Percentiles rank a stretch among this genome's conserved stretches.
phyloP scores from a whole-genome alignment of 371 early-diverging fungal genomes.

The Lichtheimia ramosa region DNA sequence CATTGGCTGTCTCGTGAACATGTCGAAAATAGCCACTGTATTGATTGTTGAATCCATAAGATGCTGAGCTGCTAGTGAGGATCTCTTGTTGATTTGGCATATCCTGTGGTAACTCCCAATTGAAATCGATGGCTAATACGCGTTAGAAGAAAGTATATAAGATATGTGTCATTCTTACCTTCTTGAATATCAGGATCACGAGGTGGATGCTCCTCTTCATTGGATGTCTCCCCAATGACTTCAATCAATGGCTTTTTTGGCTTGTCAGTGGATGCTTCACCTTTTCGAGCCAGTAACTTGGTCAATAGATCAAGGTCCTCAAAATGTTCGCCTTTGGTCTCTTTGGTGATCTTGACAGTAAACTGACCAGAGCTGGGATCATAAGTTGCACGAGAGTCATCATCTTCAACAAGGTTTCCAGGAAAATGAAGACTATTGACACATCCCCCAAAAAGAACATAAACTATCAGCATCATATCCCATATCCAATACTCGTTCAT shows the following conservation, averaged over 20 bases:
- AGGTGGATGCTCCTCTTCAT: conserved; percentile 21
- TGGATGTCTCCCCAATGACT: conserved; percentile 50
- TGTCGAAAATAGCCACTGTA: conserved; percentile 80
- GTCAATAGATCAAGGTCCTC: conserved; percentile 86
- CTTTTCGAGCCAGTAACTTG: conserved; percentile 71
- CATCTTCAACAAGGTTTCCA: conserved; percentile 83
- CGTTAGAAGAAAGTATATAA: neutral
- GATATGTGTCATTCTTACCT: conserved; percentile 10
- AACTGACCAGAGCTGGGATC: conserved; percentile 82
- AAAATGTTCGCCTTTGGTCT: conserved; percentile 77
- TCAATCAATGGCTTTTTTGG: conserved; percentile 64
- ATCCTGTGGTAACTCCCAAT: conserved; percentile 88
- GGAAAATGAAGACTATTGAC: conserved; percentile 79
- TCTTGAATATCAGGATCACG: conserved; percentile 40
- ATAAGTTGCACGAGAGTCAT: conserved; percentile 76
- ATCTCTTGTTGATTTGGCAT: conserved; percentile 39
- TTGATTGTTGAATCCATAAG: conserved; percentile 91
- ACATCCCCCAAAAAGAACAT: conserved; percentile 14
- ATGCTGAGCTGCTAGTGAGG: conserved; percentile 20
- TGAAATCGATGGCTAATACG: conserved; percentile 62
- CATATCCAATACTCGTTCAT: neutral
- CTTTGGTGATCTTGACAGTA: conserved; percentile 76
- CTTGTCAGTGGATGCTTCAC: conserved; percentile 34
- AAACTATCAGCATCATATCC: neutral
- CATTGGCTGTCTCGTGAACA: conserved; percentile 79